A percentile compares a stretch with the other conserved stretches of the same genome.
These are phyloP conservation scores for Arabidopsis hybrid DNA, from an alignment of 441 rosid genomes.

Conservation along the genomic window DNA sequence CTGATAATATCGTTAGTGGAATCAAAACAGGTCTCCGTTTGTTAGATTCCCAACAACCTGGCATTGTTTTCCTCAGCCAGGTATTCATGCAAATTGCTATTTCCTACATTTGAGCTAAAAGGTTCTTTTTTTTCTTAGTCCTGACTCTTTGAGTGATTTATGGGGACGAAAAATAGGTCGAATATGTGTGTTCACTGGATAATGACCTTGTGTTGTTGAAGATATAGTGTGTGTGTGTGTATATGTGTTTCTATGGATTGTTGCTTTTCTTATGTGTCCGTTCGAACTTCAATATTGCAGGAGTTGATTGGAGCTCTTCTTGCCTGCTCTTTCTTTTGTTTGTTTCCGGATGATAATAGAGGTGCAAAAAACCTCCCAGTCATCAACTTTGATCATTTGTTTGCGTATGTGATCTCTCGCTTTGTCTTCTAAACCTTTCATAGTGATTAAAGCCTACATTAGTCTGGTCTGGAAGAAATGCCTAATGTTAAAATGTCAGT, in stretches of 20 bases:
- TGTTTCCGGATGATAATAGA: conserved; percentile 75
- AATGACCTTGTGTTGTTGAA: conserved; percentile 20
- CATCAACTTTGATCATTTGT: conserved; percentile 84
- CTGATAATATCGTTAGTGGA: conserved; percentile 46
- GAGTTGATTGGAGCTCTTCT: conserved; percentile 87
- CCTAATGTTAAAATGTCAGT: conserved; percentile 5
- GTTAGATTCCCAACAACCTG: conserved; percentile 68
- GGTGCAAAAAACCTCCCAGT: conserved; percentile 66
- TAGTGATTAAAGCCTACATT: conserved; percentile 1
- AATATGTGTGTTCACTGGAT: not conserved
- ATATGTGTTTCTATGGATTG: not conserved
- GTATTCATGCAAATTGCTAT: conserved; percentile 44
- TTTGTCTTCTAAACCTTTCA: conserved; percentile 38
- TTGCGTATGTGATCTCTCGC: conserved; percentile 70
- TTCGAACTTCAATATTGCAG: conserved; percentile 52
- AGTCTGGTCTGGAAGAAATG: not conserved
- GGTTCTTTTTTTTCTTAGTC: not conserved
- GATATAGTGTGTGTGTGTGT: conserved; percentile 19
- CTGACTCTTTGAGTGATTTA: not conserved
- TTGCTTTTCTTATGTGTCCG: conserved; percentile 10
- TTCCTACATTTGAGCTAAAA: not conserved
- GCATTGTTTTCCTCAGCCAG: conserved; percentile 83
- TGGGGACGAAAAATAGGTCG: not conserved
- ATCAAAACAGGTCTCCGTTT: conserved; percentile 64
- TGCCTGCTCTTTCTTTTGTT: conserved; percentile 85